A percentile compares a stretch with the other conserved stretches of the same genome.
These are phyloP conservation scores for Candida germanica DNA, from an alignment of 805 yeast genomes.

Conservation along the genomic window DNA sequence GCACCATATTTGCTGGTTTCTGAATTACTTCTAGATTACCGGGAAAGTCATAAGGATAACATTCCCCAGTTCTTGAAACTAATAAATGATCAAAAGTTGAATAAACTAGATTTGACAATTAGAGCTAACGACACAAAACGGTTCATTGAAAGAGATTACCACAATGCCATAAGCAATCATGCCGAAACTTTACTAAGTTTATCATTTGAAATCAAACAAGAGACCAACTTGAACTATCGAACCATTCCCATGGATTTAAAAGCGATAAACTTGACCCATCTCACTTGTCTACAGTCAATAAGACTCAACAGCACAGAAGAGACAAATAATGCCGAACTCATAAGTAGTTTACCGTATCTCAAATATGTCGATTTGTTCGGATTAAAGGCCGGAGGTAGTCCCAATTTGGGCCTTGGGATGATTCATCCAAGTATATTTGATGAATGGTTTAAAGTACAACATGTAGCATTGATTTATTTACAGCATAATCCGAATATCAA, in stretches of 20 bases:
- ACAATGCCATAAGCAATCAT: conserved; percentile 15
- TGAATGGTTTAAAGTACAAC: conserved; percentile 56
- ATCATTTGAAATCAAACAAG: conserved; percentile 41
- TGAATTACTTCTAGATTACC: conserved; percentile 35
- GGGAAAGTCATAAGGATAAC: conserved; percentile 41
- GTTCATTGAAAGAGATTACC: conserved; percentile 15
- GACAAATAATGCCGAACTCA: conserved; percentile 20
- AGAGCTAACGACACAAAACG: conserved; percentile 35
- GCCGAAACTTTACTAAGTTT: conserved; percentile 24
- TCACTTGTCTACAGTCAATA: conserved; percentile 27
- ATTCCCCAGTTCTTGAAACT: conserved; percentile 31
- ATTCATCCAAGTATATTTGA: conserved; percentile 53
- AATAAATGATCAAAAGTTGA: conserved; percentile 15
- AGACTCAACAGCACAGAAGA: conserved; percentile 35
- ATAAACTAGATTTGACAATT: conserved; percentile 38
- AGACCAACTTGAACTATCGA: conserved; percentile 28
- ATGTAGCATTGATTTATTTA: conserved; percentile 44
- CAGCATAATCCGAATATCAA: conserved; percentile 23
- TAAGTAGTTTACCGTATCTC: conserved; percentile 22
- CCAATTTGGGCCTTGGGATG: conserved; percentile 53
- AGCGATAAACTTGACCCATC: conserved; percentile 3
- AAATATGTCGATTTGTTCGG: conserved; percentile 46
- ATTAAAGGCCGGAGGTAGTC: conserved; percentile 49
- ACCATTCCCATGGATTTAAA: conserved; percentile 20
- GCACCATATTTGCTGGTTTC: conserved; percentile 13